phyloP scores from a whole-genome alignment of 768 basidiomycete genomes.

The Mycena pura region DNA sequence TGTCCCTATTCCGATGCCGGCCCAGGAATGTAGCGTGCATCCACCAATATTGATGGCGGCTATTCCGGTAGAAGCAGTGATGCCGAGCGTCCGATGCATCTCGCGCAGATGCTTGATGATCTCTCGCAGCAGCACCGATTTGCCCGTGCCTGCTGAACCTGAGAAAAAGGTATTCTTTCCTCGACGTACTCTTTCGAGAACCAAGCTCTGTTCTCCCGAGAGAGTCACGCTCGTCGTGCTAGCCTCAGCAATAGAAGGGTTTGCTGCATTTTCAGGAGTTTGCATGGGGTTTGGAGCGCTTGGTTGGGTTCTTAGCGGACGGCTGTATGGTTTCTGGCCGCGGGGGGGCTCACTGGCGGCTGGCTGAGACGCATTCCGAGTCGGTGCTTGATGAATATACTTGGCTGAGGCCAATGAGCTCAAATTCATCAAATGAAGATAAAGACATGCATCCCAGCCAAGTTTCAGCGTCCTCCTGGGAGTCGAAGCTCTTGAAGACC shows the following conservation, averaged over 20 bases:
- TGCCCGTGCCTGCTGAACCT: conserved; percentile 86
- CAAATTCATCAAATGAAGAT: not conserved
- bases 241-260: not conserved
- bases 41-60: conserved; percentile 87
- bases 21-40: conserved; percentile 81
- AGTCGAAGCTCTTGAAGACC: conserved; percentile 58
- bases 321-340: conserved; percentile 8
- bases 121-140: conserved; percentile 80
- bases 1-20: conserved; percentile 78
- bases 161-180: conserved; percentile 84
- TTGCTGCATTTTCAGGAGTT: not conserved
- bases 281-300: not conserved
- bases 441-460: conserved; percentile 50
- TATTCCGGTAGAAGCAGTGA: conserved; percentile 83
- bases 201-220: conserved; percentile 58
- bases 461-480: conserved; percentile 51
- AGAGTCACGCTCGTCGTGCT: conserved; percentile 39
- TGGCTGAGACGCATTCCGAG: conserved; percentile 2
- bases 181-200: conserved; percentile 59
- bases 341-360: not conserved
- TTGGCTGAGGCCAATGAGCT: conserved; percentile 1
- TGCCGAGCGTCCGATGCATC: conserved; percentile 52
- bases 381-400: conserved; percentile 2
- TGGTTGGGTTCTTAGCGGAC: not conserved
- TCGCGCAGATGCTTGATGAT: conserved; percentile 62